Evolutionary conservation across 345 rosid genomes (phyloP).

Genomic region (Pseudoturritis turrita): DNA sequence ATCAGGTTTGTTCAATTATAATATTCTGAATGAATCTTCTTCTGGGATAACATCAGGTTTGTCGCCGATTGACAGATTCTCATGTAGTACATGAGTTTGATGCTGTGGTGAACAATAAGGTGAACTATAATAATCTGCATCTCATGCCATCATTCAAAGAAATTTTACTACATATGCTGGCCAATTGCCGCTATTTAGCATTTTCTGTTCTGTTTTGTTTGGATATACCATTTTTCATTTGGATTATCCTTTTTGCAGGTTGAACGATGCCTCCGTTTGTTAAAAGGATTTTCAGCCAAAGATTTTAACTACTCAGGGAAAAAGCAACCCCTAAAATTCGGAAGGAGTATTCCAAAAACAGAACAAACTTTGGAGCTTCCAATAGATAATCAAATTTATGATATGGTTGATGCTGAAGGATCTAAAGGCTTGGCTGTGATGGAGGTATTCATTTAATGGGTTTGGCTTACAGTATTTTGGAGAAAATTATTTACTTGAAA

Average conservation of each 20-base stretch:
- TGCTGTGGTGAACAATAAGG: constrained; percentile 71
- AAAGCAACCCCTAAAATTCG: constrained; percentile 55
- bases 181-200: neutral
- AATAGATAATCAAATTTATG: constrained; percentile 78
- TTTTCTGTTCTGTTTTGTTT: neutral
- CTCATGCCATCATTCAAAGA: neutral
- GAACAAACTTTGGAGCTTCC: constrained; percentile 83
- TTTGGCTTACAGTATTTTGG: neutral
- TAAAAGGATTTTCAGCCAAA: constrained; percentile 42
- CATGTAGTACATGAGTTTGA: constrained; percentile 67
- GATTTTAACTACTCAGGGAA: constrained; percentile 38
- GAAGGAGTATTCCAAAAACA: constrained; percentile 49
- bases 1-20: neutral
- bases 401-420: constrained; percentile 78
- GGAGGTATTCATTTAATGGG: constrained; percentile 48
- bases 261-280: constrained; percentile 58
- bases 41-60: constrained; percentile 46
- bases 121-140: constrained; percentile 21
- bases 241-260: constrained; percentile 40
- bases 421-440: constrained; percentile 57
- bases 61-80: constrained; percentile 73
- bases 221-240: neutral
- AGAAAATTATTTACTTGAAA: neutral
- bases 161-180: neutral
- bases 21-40: constrained; percentile 4